Base-by-base conservation (phyloP, 257 asterid species). In the Coffea canephora region DNA sequence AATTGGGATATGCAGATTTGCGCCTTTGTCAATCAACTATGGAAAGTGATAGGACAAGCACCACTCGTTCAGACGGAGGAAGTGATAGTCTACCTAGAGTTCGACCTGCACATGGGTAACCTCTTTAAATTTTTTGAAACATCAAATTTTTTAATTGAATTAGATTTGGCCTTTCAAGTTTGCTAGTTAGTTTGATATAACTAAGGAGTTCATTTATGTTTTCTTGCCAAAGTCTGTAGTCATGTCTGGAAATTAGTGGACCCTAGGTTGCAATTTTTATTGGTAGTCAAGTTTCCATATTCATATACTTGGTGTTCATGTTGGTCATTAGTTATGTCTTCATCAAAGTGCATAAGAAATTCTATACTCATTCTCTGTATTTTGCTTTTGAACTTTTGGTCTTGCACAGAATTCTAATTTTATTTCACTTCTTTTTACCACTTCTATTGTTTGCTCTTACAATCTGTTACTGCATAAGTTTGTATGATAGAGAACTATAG, bases 61-160 rank as follows among this genome's bases (percentile, higher is more conserved):
- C 81, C 75, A 74, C 86, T 41, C 82, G 82, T 78, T 81, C 94
- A 77, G 94, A 90, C 82, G 85, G 87, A 78, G 82, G 83, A 77
- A 88, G 87, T 78, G 87, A 75, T 80, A 88, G 83, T 79, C 61
- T 80, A 73, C 96, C 87, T 65, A 84, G 88, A 87, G 86, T 84
- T 86, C 93, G 91, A 45, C 84, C 90, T 81, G 81, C 78, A 48
- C 97, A 90, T 69, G 98, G 98, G 98, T 94, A 89, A 87, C 43
- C 27, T 69, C 77, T 76, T 73, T 67, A 78, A 62, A 77, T 74
- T 69, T 77, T 67, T 36, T 27, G 39, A 39, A 49, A 74, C 31
- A 72, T 67, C 21, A 76, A 69, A 31, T 79, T 31, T 31, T 78
- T 46, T 78, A 48, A 62, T 76, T 12, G 14, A 21, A 39, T 76